A percentile compares a stretch with the other conserved stretches of the same genome.
phyloP scores from a whole-genome alignment of 2,329 filamentous ascomycete species.

The Xylaria multiplex region DNA sequence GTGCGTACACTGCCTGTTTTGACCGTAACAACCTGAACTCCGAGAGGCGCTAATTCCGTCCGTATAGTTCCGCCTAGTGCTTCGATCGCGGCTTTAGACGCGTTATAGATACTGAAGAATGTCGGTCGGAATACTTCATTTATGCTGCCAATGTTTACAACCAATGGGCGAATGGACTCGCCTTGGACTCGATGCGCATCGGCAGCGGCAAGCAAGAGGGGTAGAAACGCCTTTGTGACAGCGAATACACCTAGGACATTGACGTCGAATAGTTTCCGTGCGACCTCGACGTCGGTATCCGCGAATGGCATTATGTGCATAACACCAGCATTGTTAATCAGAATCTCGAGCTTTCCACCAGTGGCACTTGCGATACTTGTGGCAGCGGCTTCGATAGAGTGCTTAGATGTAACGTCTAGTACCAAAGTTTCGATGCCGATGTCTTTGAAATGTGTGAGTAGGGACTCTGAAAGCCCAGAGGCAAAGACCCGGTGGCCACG shows the following conservation, averaged over 20 bases:
- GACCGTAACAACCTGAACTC: background rate
- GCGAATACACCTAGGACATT: conserved; percentile 48
- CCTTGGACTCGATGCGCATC: background rate
- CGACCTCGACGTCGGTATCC: conserved; percentile 38
- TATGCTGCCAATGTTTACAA: conserved; percentile 8
- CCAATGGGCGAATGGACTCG: background rate
- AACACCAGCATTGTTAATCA: conserved; percentile 29
- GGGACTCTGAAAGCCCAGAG: background rate
- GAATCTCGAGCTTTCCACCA: conserved; percentile 1
- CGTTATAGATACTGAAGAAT: conserved; percentile 9
- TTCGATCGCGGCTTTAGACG: conserved; percentile 5
- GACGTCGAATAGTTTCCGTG: conserved; percentile 40
- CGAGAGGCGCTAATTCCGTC: conserved; percentile 3
- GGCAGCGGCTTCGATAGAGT: conserved; percentile 4
- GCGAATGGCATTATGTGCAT: conserved; percentile 42
- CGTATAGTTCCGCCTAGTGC: conserved; percentile 3
- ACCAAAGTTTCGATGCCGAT: background rate
- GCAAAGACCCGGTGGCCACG: conserved; percentile 12
- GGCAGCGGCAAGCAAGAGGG: conserved; percentile 36
- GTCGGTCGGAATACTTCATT: conserved; percentile 10
- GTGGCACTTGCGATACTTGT: background rate
- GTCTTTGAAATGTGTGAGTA: background rate
- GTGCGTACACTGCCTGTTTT: conserved; percentile 6
- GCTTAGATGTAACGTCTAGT: conserved; percentile 7
- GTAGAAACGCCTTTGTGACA: conserved; percentile 48